Evolutionary conservation across 2,329 filamentous ascomycete species (phyloP).

Genomic region (Madurella fahalii): DNA sequence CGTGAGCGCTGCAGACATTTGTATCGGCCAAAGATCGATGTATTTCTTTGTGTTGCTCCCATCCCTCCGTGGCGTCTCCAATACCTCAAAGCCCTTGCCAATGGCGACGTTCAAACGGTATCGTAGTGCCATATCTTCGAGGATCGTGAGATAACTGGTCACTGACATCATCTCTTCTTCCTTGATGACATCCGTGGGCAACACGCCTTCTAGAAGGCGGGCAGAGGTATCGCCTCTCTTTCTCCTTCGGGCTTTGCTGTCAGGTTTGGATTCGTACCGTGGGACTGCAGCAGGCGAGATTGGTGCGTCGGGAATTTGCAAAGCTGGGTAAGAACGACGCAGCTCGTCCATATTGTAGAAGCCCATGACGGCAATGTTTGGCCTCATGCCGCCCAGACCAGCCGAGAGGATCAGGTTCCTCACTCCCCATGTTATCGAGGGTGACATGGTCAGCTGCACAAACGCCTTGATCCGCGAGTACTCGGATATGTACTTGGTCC

Average conservation of each 20-base stretch:
- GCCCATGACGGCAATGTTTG: slow-evolving; percentile 78
- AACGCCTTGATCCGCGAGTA: slow-evolving; percentile 85
- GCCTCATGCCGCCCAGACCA: slow-evolving; percentile 81
- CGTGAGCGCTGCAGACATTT: slow-evolving; percentile 82
- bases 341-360: slow-evolving; percentile 79
- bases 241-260: slow-evolving; percentile 32
- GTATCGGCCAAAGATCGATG: slow-evolving; percentile 87
- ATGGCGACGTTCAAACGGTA: slow-evolving; percentile 81
- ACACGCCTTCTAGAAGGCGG: slow-evolving; percentile 51
- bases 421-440: slow-evolving; percentile 77
- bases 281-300: slow-evolving; percentile 25
- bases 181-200: slow-evolving; percentile 67
- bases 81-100: slow-evolving; percentile 71
- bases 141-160: slow-evolving; percentile 72
- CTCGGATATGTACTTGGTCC: slow-evolving; percentile 80
- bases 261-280: slow-evolving; percentile 28
- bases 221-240: slow-evolving; percentile 52
- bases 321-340: slow-evolving; percentile 52
- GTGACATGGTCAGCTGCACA: slow-evolving; percentile 79
- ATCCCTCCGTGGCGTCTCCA: slow-evolving; percentile 65
- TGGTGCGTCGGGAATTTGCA: slow-evolving; percentile 52
- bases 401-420: slow-evolving; percentile 78
- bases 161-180: slow-evolving; percentile 65
- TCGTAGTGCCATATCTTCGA: slow-evolving; percentile 75
- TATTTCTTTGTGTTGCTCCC: slow-evolving; percentile 64